These are phyloP conservation scores for Fusarium sp. DNA, from an alignment of 2,329 filamentous ascomycete species.

Conservation along the genomic window DNA sequence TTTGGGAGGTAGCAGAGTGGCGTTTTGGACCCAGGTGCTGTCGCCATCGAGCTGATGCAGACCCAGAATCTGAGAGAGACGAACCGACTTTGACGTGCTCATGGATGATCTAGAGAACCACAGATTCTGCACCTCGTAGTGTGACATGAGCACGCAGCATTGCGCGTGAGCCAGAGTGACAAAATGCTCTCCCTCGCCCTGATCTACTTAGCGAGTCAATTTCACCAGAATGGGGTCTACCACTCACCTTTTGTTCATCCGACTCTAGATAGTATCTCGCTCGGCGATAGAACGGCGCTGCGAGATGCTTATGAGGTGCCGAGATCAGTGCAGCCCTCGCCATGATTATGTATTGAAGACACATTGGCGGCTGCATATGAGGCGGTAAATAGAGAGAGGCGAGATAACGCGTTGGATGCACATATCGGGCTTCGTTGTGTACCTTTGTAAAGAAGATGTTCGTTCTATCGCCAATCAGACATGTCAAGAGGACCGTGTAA, in stretches of 20 bases:
- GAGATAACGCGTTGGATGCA: slow-evolving; percentile 38
- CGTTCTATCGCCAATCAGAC: slow-evolving; percentile 24
- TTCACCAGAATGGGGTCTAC: rapidly evolving
- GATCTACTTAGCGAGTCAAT: neutral
- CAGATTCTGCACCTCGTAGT: slow-evolving; percentile 82
- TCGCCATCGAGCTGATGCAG: slow-evolving; percentile 76
- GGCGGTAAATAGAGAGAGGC: slow-evolving; percentile 38
- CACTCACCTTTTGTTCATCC: slow-evolving; percentile 37
- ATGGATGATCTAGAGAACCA: slow-evolving; percentile 85
- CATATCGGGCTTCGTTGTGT: slow-evolving; percentile 21
- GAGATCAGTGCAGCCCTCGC: slow-evolving; percentile 31
- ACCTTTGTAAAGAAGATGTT: slow-evolving; percentile 33
- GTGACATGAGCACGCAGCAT: slow-evolving; percentile 74
- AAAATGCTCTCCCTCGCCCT: slow-evolving; percentile 42
- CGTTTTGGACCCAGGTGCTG: slow-evolving; percentile 66
- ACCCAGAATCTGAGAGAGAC: slow-evolving; percentile 81
- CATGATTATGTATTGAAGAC: slow-evolving; percentile 40
- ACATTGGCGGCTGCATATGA: slow-evolving; percentile 43
- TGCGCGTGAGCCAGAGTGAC: slow-evolving; percentile 76
- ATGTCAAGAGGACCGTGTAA: rapidly evolving
- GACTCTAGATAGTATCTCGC: slow-evolving; percentile 38
- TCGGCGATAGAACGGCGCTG: slow-evolving; percentile 36
- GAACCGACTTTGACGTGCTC: slow-evolving; percentile 73
- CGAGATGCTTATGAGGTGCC: slow-evolving; percentile 15
- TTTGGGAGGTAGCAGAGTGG: slow-evolving; percentile 74